A percentile compares a stretch with the other conserved stretches of the same genome.
Evolutionary conservation across 257 asterid species (phyloP).

Genomic region (Plectranthus barbatus): DNA sequence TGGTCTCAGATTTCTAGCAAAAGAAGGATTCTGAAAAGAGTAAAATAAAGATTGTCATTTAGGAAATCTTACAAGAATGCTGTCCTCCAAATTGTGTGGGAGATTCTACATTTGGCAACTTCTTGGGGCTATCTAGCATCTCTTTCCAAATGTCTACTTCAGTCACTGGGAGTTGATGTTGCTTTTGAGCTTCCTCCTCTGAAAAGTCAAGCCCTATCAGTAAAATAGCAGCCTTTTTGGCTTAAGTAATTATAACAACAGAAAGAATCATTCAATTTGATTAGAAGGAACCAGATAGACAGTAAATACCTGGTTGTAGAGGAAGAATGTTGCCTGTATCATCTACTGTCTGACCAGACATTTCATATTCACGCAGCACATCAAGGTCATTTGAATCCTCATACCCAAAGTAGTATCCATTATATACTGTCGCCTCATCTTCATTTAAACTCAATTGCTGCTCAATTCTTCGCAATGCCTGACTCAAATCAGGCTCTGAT

Average conservation of each 20-base stretch:
- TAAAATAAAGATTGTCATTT: not conserved
- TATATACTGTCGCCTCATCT: conserved; percentile 34
- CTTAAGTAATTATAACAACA: not conserved
- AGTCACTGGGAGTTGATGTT: conserved; percentile 23
- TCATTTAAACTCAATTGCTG: conserved; percentile 77
- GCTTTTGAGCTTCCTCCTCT: conserved; percentile 37
- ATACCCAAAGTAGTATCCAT: conserved; percentile 28
- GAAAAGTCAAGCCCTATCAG: conserved; percentile 27
- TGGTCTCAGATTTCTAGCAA: conserved; percentile 14
- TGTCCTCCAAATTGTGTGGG: conserved; percentile 29
- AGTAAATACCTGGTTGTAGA: conserved; percentile 29
- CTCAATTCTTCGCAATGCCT: conserved; percentile 57
- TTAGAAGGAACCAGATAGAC: conserved; percentile 3
- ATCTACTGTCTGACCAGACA: conserved; percentile 35
- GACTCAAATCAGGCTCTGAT: conserved; percentile 42
- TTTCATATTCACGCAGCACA: conserved; percentile 28
- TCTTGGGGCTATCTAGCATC: conserved; percentile 35
- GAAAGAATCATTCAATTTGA: not conserved
- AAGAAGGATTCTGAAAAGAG: conserved; percentile 2
- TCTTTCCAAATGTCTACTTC: conserved; percentile 55
- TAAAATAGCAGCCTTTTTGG: conserved; percentile 12
- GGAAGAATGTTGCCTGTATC: conserved; percentile 28
- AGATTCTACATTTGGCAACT: conserved; percentile 25
- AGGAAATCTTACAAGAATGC: conserved; percentile 40
- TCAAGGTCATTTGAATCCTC: conserved; percentile 38